Conservation (phyloP, 257 asterid species). For the Nemophila menziesii region DNA sequence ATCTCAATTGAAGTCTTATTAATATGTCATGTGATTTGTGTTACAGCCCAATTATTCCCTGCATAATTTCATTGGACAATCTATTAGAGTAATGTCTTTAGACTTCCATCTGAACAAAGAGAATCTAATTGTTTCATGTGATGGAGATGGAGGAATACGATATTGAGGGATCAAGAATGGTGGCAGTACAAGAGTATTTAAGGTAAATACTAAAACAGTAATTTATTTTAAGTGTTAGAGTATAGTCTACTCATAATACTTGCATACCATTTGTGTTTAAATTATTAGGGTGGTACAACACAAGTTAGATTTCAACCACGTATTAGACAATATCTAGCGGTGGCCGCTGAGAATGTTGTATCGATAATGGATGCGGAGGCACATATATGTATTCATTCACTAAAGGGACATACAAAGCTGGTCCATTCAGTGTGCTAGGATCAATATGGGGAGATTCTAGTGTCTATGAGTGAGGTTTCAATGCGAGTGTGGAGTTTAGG, state of each 20-base stretch:
- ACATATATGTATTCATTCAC: conserved; percentile 8
- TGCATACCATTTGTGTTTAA: too few relatives aligned
- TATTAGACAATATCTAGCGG: conserved; percentile 13
- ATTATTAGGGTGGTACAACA: conserved; percentile 16
- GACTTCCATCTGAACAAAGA: conserved; percentile 93
- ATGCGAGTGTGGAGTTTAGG: conserved; percentile 21
- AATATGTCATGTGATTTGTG: too few relatives aligned
- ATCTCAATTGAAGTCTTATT: background rate
- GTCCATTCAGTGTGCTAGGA: conserved; percentile 20
- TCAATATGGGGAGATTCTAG: conserved; percentile 16
- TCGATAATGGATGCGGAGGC: conserved; percentile 18
- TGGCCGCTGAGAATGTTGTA: conserved; percentile 18
- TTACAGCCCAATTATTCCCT: conserved; percentile 81
- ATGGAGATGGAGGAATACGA: conserved; percentile 59
- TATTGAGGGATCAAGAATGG: conserved; percentile 31
- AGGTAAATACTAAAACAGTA: conserved; percentile 37
- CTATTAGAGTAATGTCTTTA: conserved; percentile 71
- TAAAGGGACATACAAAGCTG: conserved; percentile 20
- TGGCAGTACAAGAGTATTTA: conserved; percentile 9
- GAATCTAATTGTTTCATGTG: conserved; percentile 81
- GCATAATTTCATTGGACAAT: conserved; percentile 63
- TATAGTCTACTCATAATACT: too few relatives aligned
- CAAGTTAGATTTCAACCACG: conserved; percentile 22
- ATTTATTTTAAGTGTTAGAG: too few relatives aligned
- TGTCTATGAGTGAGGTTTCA: conserved; percentile 20